Base-by-base conservation (phyloP, 805 yeast species). In the Wickerhamiella alocasiicola region DNA sequence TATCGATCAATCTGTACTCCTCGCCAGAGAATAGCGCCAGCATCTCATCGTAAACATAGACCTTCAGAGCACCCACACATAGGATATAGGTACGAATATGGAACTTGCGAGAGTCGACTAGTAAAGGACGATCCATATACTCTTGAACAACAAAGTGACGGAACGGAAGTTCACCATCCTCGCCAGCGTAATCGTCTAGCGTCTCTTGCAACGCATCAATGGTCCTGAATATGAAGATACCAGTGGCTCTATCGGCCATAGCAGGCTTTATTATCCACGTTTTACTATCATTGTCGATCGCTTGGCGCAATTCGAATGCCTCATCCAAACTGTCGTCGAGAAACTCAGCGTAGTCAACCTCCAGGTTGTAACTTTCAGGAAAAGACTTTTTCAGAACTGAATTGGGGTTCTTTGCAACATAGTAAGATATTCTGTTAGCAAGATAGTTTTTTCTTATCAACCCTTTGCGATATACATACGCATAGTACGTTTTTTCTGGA, bases 201-300 rank as follows among this genome's bases (percentile, higher is more conserved):
- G 88, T 77, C 3, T 60, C 69, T 57, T 87, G 95, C 37, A 91
- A 64, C 52, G 85, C 91, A 6, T 76, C 82, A 26, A 83, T 66
- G 0, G 85, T 76, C 41, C 68, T 68, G 63, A 91, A 91, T 0
- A 91, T 60, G 29, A 95, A 64, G 37, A 91, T 88, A 0, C 98
- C 98, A 56, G 91, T 95, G 9, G 95, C 98, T 55, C 88, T 78
- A 55, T 91, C 98, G 53, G 94, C 81, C 95, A 91, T 85, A 48
- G 94, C 77, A 12, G 98, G 98, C 56, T 91, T 91, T 56, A 91
- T 67, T 28, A 91, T 91, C 87, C 93, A 88, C 35, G 78, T 72
- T 48, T 71, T 74, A 13, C 65, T 68, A 11, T 72, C 73, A 9
- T 59, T 56, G 44, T 77, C 78, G 25, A 91, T 63, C 49, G 81